These are phyloP conservation scores for Maudiozyma turicensis DNA, from an alignment of 805 yeast species.

Conservation along the genomic window DNA sequence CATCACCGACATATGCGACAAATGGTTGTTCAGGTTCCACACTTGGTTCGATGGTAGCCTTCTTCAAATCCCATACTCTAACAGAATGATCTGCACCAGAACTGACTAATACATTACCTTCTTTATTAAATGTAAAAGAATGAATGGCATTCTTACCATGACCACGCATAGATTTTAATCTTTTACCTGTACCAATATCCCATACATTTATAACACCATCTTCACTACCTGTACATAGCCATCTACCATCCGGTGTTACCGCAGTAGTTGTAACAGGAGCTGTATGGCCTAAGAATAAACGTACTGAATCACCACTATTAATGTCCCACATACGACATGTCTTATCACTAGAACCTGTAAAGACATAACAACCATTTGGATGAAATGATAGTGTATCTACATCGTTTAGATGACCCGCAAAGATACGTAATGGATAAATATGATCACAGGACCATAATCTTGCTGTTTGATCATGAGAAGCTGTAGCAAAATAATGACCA, in stretches of 20 bases:
- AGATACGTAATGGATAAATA: constrained; percentile 87
- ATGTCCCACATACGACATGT: constrained; percentile 98
- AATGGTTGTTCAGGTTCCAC: constrained; percentile 66
- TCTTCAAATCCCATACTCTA: constrained; percentile 91
- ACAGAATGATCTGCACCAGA: constrained; percentile 90
- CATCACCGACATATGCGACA: constrained; percentile 29
- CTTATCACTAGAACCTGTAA: constrained; percentile 93
- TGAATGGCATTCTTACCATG: constrained; percentile 84
- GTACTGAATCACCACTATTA: constrained; percentile 74
- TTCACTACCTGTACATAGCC: constrained; percentile 93
- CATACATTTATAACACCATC: constrained; percentile 82
- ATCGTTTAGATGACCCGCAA: constrained; percentile 95
- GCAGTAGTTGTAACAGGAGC: constrained; percentile 81
- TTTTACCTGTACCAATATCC: constrained; percentile 89
- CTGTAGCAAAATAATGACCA: constrained; percentile 98
- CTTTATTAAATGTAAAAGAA: constrained; percentile 74
- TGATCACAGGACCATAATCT: constrained; percentile 97
- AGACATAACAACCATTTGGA: constrained; percentile 88
- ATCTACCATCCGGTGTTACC: constrained; percentile 93
- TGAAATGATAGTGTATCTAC: constrained; percentile 93
- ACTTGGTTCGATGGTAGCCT: constrained; percentile 70
- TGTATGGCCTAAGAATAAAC: constrained; percentile 87
- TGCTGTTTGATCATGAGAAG: constrained; percentile 96
- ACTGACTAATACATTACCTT: constrained; percentile 81
- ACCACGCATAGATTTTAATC: constrained; percentile 86